Percentiles rank a stretch among this genome's conserved stretches.
Evolutionary conservation across 2,329 filamentous ascomycete genomes (phyloP).

Genomic region (Tolypocladium tropicale): DNA sequence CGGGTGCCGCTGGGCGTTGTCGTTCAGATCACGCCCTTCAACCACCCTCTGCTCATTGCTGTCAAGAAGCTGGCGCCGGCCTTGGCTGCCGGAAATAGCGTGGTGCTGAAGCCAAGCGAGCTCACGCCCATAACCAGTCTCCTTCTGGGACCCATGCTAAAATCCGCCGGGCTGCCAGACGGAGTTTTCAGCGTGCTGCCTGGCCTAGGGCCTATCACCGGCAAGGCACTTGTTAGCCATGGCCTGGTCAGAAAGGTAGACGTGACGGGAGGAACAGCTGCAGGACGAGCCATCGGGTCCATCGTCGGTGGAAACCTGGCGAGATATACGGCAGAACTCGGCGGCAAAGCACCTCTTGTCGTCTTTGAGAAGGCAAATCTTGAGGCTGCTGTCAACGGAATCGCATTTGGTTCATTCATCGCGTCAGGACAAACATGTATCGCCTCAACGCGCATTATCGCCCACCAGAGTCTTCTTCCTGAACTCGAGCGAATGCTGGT

Average conservation of each 20-base stretch:
- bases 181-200: constrained; percentile 57
- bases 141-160: constrained; percentile 46
- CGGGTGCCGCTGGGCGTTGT: constrained; percentile 48
- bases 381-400: constrained; percentile 57
- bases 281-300: constrained; percentile 57
- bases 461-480: constrained; percentile 57
- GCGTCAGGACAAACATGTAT: constrained; percentile 51
- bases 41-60: constrained; percentile 47
- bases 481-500: constrained; percentile 54
- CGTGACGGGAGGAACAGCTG: constrained; percentile 65
- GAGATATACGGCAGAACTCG: constrained; percentile 60
- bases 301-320: constrained; percentile 57
- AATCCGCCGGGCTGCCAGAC: constrained; percentile 58
- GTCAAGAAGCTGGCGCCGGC: constrained; percentile 53
- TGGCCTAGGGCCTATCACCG: constrained; percentile 42
- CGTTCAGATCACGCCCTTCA: constrained; percentile 46
- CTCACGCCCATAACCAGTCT: constrained; percentile 53
- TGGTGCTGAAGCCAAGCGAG: constrained; percentile 53
- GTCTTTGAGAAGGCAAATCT: constrained; percentile 57
- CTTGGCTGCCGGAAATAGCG: constrained; percentile 46
- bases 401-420: constrained; percentile 48
- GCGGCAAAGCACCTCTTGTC: constrained; percentile 60
- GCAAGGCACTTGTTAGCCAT: constrained; percentile 42
- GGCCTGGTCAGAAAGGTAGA: constrained; percentile 53
- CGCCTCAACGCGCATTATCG: constrained; percentile 65